Percentiles rank a stretch among this genome's conserved stretches.
Evolutionary conservation across 768 basidiomycete genomes (phyloP).

Genomic region (Pleurotus cornucopiae): DNA sequence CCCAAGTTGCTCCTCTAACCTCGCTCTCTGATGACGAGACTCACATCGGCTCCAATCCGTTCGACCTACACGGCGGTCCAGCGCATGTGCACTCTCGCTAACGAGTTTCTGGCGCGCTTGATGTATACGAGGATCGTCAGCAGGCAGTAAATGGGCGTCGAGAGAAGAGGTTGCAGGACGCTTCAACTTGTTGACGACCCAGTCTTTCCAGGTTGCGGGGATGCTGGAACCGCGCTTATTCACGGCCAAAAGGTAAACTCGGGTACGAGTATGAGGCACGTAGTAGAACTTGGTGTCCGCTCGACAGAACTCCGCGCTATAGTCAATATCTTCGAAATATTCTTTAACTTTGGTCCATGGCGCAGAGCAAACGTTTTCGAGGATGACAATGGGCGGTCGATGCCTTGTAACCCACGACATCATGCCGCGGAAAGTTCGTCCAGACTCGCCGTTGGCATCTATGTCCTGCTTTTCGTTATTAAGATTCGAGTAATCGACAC

Average conservation of each 20-base stretch:
- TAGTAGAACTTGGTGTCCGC: constrained; percentile 89
- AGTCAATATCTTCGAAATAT: constrained; percentile 71
- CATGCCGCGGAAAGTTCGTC: constrained; percentile 93
- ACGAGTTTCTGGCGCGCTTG: constrained; percentile 84
- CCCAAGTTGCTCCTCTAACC: constrained; percentile 80
- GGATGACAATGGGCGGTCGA: constrained; percentile 85
- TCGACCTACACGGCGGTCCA: constrained; percentile 66
- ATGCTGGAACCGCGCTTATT: constrained; percentile 57
- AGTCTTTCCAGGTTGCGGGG: constrained; percentile 65
- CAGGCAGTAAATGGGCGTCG: constrained; percentile 87
- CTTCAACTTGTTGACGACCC: constrained; percentile 57
- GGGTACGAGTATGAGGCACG: constrained; percentile 91
- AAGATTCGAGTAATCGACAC: constrained; percentile 95
- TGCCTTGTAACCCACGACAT: constrained; percentile 86
- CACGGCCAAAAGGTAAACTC: constrained; percentile 83
- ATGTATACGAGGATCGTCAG: constrained; percentile 90
- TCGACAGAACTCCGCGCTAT: constrained; percentile 65
- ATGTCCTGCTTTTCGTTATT: constrained; percentile 92
- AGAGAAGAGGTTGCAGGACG: constrained; percentile 86
- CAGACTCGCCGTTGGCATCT: constrained; percentile 87
- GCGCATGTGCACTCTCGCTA: constrained; percentile 56
- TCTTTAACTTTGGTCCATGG: constrained; percentile 79
- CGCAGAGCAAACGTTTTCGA: constrained; percentile 91
- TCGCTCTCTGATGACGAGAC: constrained; percentile 83
- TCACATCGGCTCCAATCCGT: constrained; percentile 93